These are phyloP conservation scores for Nigrospora osmanthi DNA, from an alignment of 2,329 filamentous ascomycete species.

Conservation along the genomic window DNA sequence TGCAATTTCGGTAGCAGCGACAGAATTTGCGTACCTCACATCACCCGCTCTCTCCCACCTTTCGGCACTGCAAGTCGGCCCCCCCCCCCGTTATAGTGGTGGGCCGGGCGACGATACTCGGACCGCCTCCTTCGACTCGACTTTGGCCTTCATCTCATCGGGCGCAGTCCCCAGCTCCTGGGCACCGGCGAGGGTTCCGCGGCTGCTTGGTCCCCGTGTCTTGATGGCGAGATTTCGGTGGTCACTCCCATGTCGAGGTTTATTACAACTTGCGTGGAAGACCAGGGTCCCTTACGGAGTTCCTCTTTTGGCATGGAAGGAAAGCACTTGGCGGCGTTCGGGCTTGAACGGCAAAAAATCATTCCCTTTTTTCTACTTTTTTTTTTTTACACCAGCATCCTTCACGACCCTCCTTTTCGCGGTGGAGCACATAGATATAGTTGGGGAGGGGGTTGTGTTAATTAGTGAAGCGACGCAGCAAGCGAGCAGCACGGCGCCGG, in stretches of 20 bases:
- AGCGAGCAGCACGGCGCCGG: slow-evolving; percentile 16
- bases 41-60: not conserved
- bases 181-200: too few species aligned
- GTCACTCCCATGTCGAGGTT: too few species aligned
- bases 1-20: slow-evolving; percentile 1
- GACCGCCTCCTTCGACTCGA: too few species aligned
- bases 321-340: slow-evolving; percentile 12
- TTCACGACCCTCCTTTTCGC: slow-evolving; percentile 25
- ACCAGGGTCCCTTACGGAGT: slow-evolving; percentile 1
- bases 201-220: too few species aligned
- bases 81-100: too few species aligned
- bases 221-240: too few species aligned
- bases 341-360: slow-evolving; percentile 10
- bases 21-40: not conserved
- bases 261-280: not conserved
- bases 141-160: too few species aligned
- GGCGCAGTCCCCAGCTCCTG: too few species aligned
- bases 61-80: not conserved
- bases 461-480: slow-evolving; percentile 23
- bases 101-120: too few species aligned
- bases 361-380: slow-evolving; percentile 7
- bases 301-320: not conserved
- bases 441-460: slow-evolving; percentile 14
- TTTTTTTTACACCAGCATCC: slow-evolving; percentile 2
- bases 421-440: slow-evolving; percentile 17